Conservation (phyloP, 306 rosid genomes). For the Quercus suber region DNA sequence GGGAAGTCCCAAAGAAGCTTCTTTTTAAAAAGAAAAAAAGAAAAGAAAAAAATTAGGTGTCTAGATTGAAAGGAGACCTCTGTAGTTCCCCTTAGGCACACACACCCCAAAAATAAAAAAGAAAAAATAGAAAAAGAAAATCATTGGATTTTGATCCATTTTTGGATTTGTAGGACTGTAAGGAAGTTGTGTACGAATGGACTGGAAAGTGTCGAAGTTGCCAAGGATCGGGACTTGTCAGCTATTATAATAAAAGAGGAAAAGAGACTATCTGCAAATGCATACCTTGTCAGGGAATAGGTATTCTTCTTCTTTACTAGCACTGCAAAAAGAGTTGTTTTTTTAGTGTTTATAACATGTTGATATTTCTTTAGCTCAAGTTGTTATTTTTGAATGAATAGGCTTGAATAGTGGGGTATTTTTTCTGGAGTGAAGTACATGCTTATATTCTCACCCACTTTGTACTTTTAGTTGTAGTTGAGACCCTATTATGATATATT, state of each 20-base stretch:
- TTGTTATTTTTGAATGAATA: not conserved
- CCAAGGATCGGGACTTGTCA: slow-evolving; percentile 86
- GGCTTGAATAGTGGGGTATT: not conserved
- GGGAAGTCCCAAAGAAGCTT: not conserved
- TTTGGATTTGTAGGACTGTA: slow-evolving; percentile 68
- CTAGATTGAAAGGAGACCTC: not conserved
- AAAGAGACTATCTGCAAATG: slow-evolving; percentile 75
- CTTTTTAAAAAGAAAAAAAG: not conserved
- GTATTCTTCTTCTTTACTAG: slow-evolving; percentile 41
- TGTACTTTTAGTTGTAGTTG: not conserved
- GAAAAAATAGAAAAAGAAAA: not conserved
- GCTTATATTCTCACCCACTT: not conserved
- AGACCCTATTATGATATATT: not conserved
- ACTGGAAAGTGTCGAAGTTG: slow-evolving; percentile 94
- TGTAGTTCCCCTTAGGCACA: not conserved
- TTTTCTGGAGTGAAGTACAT: not conserved
- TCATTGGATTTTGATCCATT: slow-evolving; percentile 7
- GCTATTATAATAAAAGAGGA: slow-evolving; percentile 80
- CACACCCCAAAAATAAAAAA: not conserved
- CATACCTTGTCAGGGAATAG: slow-evolving; percentile 95
- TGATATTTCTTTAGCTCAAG: not conserved
- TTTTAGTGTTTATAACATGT: not conserved
- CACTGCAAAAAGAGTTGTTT: not conserved
- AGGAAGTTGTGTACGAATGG: slow-evolving; percentile 96
- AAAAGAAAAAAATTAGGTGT: not conserved